Conservation (phyloP, 1,139 yeast genomes). For the Blastobotrys arbuscula region DNA sequence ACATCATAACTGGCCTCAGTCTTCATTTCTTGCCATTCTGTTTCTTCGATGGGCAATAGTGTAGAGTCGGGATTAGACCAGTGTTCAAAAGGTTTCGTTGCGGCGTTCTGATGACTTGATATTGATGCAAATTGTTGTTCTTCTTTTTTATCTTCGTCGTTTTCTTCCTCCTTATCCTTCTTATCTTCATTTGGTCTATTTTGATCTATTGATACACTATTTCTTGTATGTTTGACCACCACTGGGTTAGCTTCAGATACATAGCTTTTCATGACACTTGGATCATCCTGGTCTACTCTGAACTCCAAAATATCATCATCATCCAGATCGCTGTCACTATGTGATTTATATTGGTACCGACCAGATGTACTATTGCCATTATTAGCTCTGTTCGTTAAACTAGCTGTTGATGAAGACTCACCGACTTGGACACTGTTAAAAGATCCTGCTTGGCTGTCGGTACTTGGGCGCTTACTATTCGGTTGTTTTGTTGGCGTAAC, state of each 20-base stretch:
- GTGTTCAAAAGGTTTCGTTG: not conserved
- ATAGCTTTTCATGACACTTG: conserved; percentile 20
- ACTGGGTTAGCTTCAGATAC: not conserved
- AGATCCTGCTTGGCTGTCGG: not conserved
- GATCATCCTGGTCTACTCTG: conserved; percentile 22
- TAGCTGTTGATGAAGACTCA: not conserved
- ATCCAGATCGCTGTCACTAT: conserved; percentile 6
- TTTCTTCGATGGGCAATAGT: conserved; percentile 14
- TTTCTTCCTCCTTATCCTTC: not conserved
- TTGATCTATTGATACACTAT: not conserved
- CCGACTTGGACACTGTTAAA: not conserved
- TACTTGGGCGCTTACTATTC: not conserved
- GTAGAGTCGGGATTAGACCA: not conserved
- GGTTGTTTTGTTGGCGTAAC: not conserved
- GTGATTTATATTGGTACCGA: not conserved
- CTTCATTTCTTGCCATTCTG: conserved; percentile 55
- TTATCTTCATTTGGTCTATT: not conserved
- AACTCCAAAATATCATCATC: conserved; percentile 29
- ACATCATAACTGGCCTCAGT: conserved; percentile 54
- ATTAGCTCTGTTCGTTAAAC: not conserved
- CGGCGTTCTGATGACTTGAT: not conserved
- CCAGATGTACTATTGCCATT: not conserved
- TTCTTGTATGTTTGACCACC: conserved; percentile 5
- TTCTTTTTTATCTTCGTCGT: not conserved
- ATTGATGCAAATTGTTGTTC: conserved; percentile 2